Percentiles rank a stretch among this genome's conserved stretches.
phyloP scores from a whole-genome alignment of 495 filamentous ascomycete genomes.

The Schizothecium vesticola region DNA sequence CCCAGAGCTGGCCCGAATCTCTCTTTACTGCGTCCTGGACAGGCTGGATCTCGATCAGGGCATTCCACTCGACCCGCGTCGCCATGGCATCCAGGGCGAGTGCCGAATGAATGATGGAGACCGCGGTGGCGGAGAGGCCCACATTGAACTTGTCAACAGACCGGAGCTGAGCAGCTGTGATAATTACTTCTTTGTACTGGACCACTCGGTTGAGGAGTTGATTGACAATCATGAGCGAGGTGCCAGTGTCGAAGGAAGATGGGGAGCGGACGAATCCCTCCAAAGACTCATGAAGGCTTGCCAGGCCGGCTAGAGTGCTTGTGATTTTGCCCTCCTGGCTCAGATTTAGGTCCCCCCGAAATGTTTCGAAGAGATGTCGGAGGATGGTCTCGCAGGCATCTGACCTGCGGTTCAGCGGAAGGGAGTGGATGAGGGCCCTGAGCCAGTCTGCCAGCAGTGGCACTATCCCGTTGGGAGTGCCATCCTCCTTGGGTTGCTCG shows the following conservation, averaged over 20 bases:
- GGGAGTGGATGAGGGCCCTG: constrained; percentile 65
- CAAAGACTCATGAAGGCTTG: constrained; percentile 41
- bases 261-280: constrained; percentile 37
- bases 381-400: constrained; percentile 67
- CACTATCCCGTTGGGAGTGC: constrained; percentile 45
- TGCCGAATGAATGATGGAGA: constrained; percentile 64
- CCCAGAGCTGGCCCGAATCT: constrained; percentile 68
- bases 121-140: constrained; percentile 40
- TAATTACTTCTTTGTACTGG: constrained; percentile 42
- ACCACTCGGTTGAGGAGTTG: constrained; percentile 45
- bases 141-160: constrained; percentile 31
- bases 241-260: constrained; percentile 39
- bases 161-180: constrained; percentile 35
- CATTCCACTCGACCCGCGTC: constrained; percentile 63
- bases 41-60: constrained; percentile 51
- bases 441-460: constrained; percentile 60
- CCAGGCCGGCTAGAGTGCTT: constrained; percentile 42
- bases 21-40: constrained; percentile 64
- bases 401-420: constrained; percentile 62
- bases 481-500: constrained; percentile 50
- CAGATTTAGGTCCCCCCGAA: constrained; percentile 47
- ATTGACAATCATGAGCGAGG: constrained; percentile 48
- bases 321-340: constrained; percentile 36
- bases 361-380: constrained; percentile 60
- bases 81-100: constrained; percentile 72